Conservation (phyloP, 345 rosid species). For the Fremontodendron californicum region DNA sequence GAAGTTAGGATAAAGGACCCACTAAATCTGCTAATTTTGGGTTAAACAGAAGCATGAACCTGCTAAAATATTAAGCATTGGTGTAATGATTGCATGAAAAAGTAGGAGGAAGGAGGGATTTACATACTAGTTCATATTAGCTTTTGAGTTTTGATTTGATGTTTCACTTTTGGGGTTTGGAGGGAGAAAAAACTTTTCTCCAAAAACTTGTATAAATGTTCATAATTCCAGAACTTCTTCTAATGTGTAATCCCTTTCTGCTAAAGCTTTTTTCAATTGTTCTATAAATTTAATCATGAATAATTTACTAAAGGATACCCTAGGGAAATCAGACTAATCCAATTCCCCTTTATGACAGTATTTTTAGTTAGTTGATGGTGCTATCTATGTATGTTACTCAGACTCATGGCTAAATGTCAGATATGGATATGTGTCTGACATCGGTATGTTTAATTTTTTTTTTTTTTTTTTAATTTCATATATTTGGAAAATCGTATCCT, state of each 20-base stretch:
- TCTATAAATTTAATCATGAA: not conserved
- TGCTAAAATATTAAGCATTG: not conserved
- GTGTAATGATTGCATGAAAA: not conserved
- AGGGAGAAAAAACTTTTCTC: not conserved
- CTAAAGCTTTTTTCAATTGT: not conserved
- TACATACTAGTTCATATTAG: not conserved
- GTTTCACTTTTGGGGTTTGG: no score
- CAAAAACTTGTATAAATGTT: not conserved
- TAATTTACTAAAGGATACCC: not conserved
- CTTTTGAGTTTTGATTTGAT: not conserved
- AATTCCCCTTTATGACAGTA: not conserved
- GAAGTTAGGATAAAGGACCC: slow-evolving; percentile 25
- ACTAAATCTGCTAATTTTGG: slow-evolving; percentile 30
- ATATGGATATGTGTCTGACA: no score
- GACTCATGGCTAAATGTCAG: no score
- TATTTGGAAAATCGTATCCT: no score
- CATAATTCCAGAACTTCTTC: not conserved
- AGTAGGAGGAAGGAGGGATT: not conserved
- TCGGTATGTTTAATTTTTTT: no score
- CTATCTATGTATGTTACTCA: no score
- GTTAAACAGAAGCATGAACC: not conserved
- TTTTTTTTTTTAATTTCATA: no score
- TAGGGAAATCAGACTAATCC: not conserved
- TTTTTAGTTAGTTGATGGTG: slow-evolving; percentile 1
- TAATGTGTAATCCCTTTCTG: not conserved